Evolutionary conservation across 2,329 filamentous ascomycete genomes (phyloP), one percentile per base, ranked within the genome.

Genomic region (Alternaria longipes): DNA sequence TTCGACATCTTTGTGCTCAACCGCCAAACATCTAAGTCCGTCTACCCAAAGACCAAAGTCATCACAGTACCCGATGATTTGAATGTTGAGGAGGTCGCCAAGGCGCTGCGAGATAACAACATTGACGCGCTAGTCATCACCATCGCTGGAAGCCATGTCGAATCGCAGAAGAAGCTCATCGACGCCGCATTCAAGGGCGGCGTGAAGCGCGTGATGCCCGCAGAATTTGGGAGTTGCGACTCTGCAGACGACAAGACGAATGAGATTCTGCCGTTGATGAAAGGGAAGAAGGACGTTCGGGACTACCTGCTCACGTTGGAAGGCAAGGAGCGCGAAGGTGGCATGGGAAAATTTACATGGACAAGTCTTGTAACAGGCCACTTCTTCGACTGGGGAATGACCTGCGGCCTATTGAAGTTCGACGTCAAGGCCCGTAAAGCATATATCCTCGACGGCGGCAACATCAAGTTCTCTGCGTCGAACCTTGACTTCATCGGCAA

Each of bases 371-470:
- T 87, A 4, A 85, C 81, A 8, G 86, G 87, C 4, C 80, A 86
- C 22, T 87, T 90, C 74, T 88, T 90, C 70, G 88, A 90, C 69
- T 87, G 84, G 82, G 83, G 83, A 4, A 79, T 89, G 14, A 73
- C 69, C 1, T 73, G 73, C 18, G 81, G 82, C 0, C 80, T 86
- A 51, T 72, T 88, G 7, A 86, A 85, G 44, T 83, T 88, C 58
- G 82, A 87, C 61, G 74, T 87, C 36, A 72, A 79, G 24, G 77
- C 77, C 11, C 82, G 83, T 50, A 86, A 80, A 0, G 86, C 84
- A 2, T 84, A 81, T 0, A 81, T 90, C 30, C 82, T 85, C 56
- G 87, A 90, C 71, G 84, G 83, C 0, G 88, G 88, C 2, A 78
- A 86, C 51, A 81, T 84, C 59, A 84, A 80, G 40, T 86, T 85